Evolutionary conservation across 2,329 filamentous ascomycete species (phyloP).

Genomic region (Proliferodiscus dingleyae): DNA sequence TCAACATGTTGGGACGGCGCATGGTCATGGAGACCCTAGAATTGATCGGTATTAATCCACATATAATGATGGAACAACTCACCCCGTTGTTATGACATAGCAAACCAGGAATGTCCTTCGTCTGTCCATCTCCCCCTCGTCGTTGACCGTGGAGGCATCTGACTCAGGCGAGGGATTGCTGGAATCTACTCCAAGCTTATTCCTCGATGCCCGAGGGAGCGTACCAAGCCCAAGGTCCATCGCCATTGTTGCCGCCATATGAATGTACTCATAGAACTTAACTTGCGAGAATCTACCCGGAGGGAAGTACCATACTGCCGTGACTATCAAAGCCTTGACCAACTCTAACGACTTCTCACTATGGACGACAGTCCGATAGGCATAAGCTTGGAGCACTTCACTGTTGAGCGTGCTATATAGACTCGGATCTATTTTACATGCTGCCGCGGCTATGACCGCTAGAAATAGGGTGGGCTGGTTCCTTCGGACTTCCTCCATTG

Average conservation of each 20-base stretch:
- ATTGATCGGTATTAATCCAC: slow-evolving; percentile 4
- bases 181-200: slow-evolving; percentile 1
- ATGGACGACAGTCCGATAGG: slow-evolving; percentile 39
- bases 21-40: slow-evolving; percentile 35
- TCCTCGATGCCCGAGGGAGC: slow-evolving; percentile 14
- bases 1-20: slow-evolving; percentile 38
- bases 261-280: slow-evolving; percentile 45
- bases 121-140: slow-evolving; percentile 29
- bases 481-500: slow-evolving; percentile 47
- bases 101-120: slow-evolving; percentile 35
- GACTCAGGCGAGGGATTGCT: neutral
- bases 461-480: slow-evolving; percentile 62
- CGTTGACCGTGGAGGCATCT: neutral
- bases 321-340: slow-evolving; percentile 42
- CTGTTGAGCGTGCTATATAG: slow-evolving; percentile 39
- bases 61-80: slow-evolving; percentile 6
- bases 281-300: slow-evolving; percentile 38
- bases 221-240: slow-evolving; percentile 23
- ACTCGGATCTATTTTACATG: slow-evolving; percentile 41
- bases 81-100: slow-evolving; percentile 32
- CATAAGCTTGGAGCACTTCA: slow-evolving; percentile 41
- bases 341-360: slow-evolving; percentile 45
- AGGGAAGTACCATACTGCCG: slow-evolving; percentile 42
- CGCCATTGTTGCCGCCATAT: slow-evolving; percentile 44
- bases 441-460: slow-evolving; percentile 61